phyloP scores from a whole-genome alignment of 164 flowering plant species.

The Umbilicus rupestris region DNA sequence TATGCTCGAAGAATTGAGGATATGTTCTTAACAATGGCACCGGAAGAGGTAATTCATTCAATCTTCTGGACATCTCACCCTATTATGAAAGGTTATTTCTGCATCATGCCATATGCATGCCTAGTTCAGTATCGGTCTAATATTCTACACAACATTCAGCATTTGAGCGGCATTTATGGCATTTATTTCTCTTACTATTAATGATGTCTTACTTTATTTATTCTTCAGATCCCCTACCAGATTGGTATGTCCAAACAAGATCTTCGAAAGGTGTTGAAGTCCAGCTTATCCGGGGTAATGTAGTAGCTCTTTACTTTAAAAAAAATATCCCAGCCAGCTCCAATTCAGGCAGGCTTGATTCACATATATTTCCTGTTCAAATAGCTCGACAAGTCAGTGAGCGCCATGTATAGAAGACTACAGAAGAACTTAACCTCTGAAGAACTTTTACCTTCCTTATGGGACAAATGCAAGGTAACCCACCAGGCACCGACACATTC shows the following conservation, averaged over 20 bases:
- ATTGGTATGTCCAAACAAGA: conserved; percentile 87
- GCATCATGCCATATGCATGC: neutral
- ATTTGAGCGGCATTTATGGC: neutral
- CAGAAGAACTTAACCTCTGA: conserved; percentile 90
- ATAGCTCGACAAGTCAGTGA: conserved; percentile 83
- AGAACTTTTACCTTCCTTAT: conserved; percentile 82
- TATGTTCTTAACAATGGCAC: conserved; percentile 69
- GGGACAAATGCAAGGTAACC: conserved; percentile 98
- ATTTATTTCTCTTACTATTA: neutral
- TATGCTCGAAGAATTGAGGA: conserved; percentile 85
- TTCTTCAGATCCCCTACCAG: conserved; percentile 81
- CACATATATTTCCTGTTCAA: conserved; percentile 2
- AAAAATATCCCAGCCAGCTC: neutral
- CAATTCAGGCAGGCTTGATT: neutral
- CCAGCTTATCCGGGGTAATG: conserved; percentile 81
- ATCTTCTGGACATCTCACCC: no score
- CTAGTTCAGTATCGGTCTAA: neutral
- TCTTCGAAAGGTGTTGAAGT: conserved; percentile 77
- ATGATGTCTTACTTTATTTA: neutral
- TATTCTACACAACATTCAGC: neutral
- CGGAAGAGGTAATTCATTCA: conserved; percentile 67
- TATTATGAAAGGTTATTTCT: neutral
- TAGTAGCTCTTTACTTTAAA: neutral
- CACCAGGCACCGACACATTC: neutral
- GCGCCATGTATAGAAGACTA: conserved; percentile 68